phyloP scores from a whole-genome alignment of 129 eudicot genomes.

The Lactuca saligna region DNA sequence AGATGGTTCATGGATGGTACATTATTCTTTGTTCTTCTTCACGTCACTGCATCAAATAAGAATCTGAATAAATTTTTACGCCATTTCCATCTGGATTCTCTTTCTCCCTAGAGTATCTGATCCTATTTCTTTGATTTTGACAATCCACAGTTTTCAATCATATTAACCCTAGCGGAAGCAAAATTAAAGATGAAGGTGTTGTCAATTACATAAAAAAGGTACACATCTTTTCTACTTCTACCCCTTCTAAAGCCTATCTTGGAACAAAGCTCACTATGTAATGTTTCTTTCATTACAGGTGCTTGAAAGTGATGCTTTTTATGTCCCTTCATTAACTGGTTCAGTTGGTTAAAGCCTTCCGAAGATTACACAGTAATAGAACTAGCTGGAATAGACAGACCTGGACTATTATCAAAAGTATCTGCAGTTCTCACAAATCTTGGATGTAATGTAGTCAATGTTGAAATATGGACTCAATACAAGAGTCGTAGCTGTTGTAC shows the following conservation, averaged over 20 bases:
- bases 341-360: no score
- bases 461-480: no score
- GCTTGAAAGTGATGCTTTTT: no score
- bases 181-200: constrained; percentile 60
- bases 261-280: no score
- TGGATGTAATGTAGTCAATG: no score
- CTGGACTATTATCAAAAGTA: no score
- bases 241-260: no score
- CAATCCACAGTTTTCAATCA: constrained; percentile 64
- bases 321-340: constrained; percentile 69
- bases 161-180: constrained; percentile 54
- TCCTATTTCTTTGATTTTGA: constrained; percentile 22
- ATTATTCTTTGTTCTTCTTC: not conserved
- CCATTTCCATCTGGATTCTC: not conserved
- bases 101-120: constrained; percentile 3
- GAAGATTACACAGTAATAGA: no score
- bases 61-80: constrained; percentile 15
- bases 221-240: constrained; percentile 27
- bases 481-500: no score
- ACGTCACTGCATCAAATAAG: not conserved
- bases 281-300: no score
- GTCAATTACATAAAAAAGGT: constrained; percentile 59
- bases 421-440: no score
- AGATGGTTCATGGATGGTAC: constrained; percentile 99
- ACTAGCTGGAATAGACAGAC: no score